A percentile compares a stretch with the other conserved stretches of the same genome.
Conservation (phyloP, 176 grass and related monocot genomes). For the Urochloa ruziziensis region DNA sequence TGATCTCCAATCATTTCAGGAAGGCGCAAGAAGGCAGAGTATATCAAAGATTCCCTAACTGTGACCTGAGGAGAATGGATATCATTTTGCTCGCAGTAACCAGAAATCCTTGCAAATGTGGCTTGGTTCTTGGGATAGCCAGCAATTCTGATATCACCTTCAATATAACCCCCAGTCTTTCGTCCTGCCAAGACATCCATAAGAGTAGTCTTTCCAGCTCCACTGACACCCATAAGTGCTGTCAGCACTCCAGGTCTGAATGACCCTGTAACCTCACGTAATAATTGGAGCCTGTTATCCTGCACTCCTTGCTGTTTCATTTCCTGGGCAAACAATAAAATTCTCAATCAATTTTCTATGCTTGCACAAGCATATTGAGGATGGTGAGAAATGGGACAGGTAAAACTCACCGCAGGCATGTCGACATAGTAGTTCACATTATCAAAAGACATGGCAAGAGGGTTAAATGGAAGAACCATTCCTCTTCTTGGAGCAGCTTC, state of each 20-base stretch:
- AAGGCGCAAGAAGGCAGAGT: conserved; percentile 88
- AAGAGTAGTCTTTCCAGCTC: conserved; percentile 93
- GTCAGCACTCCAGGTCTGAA: conserved; percentile 88
- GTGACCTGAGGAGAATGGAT: conserved; percentile 99
- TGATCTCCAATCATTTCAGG: conserved; percentile 67
- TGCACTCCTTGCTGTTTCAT: conserved; percentile 96
- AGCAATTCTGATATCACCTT: conserved; percentile 90
- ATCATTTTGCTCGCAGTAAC: conserved; percentile 99
- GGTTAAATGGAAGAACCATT: conserved; percentile 64
- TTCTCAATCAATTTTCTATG: conserved; percentile 23
- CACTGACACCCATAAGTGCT: conserved; percentile 99
- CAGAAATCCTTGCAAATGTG: conserved; percentile 97
- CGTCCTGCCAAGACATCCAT: conserved; percentile 98
- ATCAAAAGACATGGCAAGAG: conserved; percentile 95
- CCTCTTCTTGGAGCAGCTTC: conserved; percentile 43
- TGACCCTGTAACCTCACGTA: conserved; percentile 77
- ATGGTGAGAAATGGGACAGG: conserved; percentile 19
- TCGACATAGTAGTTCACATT: conserved; percentile 93
- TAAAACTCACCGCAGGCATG: conserved; percentile 82
- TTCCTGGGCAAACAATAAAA: conserved; percentile 52
- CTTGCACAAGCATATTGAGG: not conserved
- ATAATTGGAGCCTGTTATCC: conserved; percentile 86
- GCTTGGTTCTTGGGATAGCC: conserved; percentile 92
- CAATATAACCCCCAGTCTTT: conserved; percentile 98
- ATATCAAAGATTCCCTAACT: conserved; percentile 89